Evolutionary conservation across 139 green algal genomes (phyloP), one percentile per base, ranked within the genome.

Genomic region (Asterochloris sp.): DNA sequence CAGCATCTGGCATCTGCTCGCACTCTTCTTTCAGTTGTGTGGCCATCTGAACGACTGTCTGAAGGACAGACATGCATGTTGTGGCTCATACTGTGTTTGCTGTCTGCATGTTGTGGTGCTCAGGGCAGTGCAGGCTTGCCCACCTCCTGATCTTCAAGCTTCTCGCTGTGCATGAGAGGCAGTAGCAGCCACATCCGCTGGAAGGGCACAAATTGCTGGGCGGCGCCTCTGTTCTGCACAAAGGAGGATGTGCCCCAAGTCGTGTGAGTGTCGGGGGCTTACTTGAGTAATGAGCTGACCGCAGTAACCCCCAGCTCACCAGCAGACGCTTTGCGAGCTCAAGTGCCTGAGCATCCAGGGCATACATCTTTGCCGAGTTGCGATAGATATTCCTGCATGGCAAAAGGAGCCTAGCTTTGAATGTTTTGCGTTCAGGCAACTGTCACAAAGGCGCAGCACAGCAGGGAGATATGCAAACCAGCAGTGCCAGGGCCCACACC

Each of bases 301-400:
- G n/a, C 28, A 54, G 11, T 23, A 9, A 6, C 29, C 24, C 63
- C 62, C 26, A 38, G 21, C 78, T 73, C 29, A 83, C 79, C 19
- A 73, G 27, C 38, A 83, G 23, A 9, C 29, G n/a, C 12, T 78
- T 24, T 23, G 79, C 61, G 12, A 69, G 13, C 11, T 73, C 24
- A 11, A 62, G 26, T 24, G 79, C 79, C 16, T 62, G n/a, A 62
- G 21, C 62, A 47, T 83, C 79, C 47, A 83, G 21, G 19, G 69
- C 54, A 62, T 62, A 83, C 79, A 78, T 78, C 24, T 27, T 71
- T 29, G 79, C 21, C 16, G 68, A 78, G 27, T 68, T 68, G 27
- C 79, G 61, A 23, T 73, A 83, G 8, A 69, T 15, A 61, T 83
- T 83, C 79, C 79, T 83, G 69, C 47, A 78, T 28, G 64, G 1